Base-by-base conservation (phyloP, 2,329 filamentous ascomycete species). In the Penicillium crustosum region DNA sequence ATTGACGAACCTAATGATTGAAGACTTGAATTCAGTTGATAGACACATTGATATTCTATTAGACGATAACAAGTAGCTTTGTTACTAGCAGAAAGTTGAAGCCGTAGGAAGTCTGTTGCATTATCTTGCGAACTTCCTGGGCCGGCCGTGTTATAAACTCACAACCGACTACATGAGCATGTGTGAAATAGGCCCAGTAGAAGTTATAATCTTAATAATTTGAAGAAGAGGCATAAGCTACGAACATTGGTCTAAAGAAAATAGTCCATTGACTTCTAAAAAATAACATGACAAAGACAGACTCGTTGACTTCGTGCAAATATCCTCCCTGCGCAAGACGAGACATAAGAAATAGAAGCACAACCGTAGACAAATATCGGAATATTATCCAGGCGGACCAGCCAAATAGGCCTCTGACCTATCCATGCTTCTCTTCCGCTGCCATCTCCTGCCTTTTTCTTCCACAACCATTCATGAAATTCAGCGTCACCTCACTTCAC, bases 301-400 rank as follows among this genome's bases (percentile, higher is more conserved):
- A 57, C 43, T 57, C 55, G 35, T 57, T 53, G 27, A 57, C 55
- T 57, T 57, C 55, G 55, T 57, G 42, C 43, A 41, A 41, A 52
- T 41, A 47, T 36, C 21, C 42, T 36, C 23, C 35, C 12, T 4
- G 12, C 12, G 47, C 36, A 21, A 36, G 45, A 9, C 7, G 27
- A 42, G 25, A 42, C 19, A 42, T n/a, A 42, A 25, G 43, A 31
- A 36, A 35, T 19, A 35, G 23, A 53, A 47, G 48, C 49, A 57
- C 23, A 29, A 35, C 55, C 55, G 33, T 19, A 48, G 42, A 57
- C 36, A 48, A 19, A 41, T 23, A 45, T n/a, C 6, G 27, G 3
- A 2, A 25, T 36, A 36, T 38, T 39, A 56, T 38, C 53, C 25
- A 19, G 43, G 55, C 29, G 49, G 49, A 53, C 55, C 42, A 48